Evolutionary conservation across 176 grass and related monocot genomes (phyloP).

Genomic region (Paspalum notatum): DNA sequence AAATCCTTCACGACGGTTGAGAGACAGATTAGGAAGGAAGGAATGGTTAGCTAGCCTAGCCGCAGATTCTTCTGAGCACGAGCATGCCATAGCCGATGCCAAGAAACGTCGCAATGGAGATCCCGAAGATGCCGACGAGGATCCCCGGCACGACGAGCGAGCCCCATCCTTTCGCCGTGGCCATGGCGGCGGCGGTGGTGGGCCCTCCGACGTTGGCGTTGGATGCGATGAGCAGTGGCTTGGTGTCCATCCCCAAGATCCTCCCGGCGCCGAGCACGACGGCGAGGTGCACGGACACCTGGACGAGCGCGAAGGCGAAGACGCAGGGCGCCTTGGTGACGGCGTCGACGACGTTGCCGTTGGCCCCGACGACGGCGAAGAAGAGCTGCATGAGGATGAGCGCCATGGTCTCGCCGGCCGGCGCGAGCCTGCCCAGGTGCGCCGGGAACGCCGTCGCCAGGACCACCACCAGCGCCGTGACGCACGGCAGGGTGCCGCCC

Average conservation of each 20-base stretch:
- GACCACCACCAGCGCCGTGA: conserved; percentile 69
- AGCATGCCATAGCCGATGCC: conserved; percentile 75
- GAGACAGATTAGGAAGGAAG: no score
- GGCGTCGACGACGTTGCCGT: conserved; percentile 80
- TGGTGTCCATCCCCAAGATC: conserved; percentile 53
- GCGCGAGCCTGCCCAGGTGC: conserved; percentile 55
- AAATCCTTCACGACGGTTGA: no score
- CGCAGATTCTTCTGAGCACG: conserved; percentile 58
- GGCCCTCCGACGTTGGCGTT: conserved; percentile 84
- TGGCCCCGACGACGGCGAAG: conserved; percentile 79
- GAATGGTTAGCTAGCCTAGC: no score
- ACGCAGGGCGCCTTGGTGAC: conserved; percentile 73
- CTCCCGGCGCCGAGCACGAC: conserved; percentile 60
- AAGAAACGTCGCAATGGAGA: conserved; percentile 73
- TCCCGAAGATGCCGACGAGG: conserved; percentile 85
- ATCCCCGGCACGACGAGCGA: conserved; percentile 80
- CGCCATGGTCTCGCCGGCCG: conserved; percentile 73
- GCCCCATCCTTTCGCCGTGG: conserved; percentile 83
- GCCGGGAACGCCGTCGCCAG: conserved; percentile 81
- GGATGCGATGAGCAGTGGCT: conserved; percentile 74
- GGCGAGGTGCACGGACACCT: conserved; percentile 76
- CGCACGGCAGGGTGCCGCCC: conserved; percentile 69
- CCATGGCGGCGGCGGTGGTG: conserved; percentile 83
- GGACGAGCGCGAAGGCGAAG: conserved; percentile 68
- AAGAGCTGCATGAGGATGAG: conserved; percentile 98